phyloP scores from a whole-genome alignment of 2,329 filamentous ascomycete species.

The Clarireedia monteithiana region DNA sequence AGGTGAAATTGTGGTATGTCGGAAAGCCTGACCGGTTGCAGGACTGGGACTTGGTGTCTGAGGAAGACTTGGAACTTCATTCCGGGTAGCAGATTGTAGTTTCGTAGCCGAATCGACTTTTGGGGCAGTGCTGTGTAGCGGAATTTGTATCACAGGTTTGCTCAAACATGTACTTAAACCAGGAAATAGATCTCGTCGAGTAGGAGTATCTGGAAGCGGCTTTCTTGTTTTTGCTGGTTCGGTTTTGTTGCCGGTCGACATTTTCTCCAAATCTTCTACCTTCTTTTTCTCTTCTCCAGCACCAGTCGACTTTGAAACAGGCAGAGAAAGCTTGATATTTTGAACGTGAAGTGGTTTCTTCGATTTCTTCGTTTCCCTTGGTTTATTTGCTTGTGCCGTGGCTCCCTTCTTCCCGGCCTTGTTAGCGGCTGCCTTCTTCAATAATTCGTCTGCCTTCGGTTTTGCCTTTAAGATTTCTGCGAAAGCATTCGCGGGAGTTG shows the following conservation, averaged over 20 bases:
- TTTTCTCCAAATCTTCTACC: constrained; percentile 24
- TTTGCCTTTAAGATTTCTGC: constrained; percentile 1
- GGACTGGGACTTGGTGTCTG: constrained; percentile 8
- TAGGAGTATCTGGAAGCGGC: background rate
- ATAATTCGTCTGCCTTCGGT: background rate
- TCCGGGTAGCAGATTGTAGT: background rate
- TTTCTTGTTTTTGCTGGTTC: constrained; percentile 7
- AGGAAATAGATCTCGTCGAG: constrained; percentile 12
- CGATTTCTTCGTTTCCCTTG: background rate
- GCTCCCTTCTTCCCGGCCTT: constrained; percentile 1
- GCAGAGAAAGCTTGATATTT: constrained; percentile 7
- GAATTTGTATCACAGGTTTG: background rate
- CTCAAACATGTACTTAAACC: background rate
- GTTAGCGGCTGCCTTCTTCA: background rate
- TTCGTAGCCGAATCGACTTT: background rate
- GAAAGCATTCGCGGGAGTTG: constrained; percentile 16
- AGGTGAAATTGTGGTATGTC: constrained; percentile 37
- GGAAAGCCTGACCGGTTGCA: constrained; percentile 5
- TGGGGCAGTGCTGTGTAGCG: background rate
- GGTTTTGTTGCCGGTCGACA: constrained; percentile 13
- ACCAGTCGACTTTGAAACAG: constrained; percentile 8
- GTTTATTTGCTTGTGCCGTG: constrained; percentile 1
- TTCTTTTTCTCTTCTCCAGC: background rate
- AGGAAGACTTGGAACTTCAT: constrained; percentile 3
- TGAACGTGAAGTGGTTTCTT: constrained; percentile 33